Base-by-base conservation (phyloP, 2,329 filamentous ascomycete genomes). In the Xylaria sp. region DNA sequence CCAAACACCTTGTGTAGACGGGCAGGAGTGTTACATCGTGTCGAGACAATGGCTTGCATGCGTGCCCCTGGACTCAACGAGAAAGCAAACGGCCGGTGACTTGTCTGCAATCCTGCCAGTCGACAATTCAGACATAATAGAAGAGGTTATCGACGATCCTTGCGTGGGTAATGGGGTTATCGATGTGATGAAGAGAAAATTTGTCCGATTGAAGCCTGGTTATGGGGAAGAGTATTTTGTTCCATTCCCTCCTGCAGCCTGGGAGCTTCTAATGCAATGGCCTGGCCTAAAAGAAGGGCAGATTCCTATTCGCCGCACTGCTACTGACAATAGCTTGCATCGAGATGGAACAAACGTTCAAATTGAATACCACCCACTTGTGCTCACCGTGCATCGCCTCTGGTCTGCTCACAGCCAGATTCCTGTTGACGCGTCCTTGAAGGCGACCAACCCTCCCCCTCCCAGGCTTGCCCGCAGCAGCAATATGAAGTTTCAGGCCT, bases 301-400 rank as follows among this genome's bases (percentile, higher is more conserved):
- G 62, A 83, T 89, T 9, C 86, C 92, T 53, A 94, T 98, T 71
- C 81, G 89, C 54, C 90, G 96, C 67, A 87, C 87, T 72, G 94
- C 92, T 44, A 92, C 95, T 79, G 92, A 97, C 79, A 94, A 91
- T 31, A 86, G 89, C 7, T 83, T 85, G 1, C 86, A 88, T 48
- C 85, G 85, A 2, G 76, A 81, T n/a, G 81, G 81, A 17, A 75
- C 81, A 3, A 93, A 97, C 71, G 82, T 97, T 56, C 84, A 92
- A 74, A 97, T 92, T 78, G 96, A 98, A 80, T 84, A 93, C 48
- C 89, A 94, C 75, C 96, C 94, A 4, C 93, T 93, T 0, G 85
- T 97, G 51, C 93, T 97, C 78, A 93, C 90, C 1, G 85, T 98
- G 68, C 89, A 97, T 77, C 93, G 95, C 73, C 84, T 98, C 1